Base-by-base conservation (phyloP, 129 eudicot species). In the Silybum marianum region DNA sequence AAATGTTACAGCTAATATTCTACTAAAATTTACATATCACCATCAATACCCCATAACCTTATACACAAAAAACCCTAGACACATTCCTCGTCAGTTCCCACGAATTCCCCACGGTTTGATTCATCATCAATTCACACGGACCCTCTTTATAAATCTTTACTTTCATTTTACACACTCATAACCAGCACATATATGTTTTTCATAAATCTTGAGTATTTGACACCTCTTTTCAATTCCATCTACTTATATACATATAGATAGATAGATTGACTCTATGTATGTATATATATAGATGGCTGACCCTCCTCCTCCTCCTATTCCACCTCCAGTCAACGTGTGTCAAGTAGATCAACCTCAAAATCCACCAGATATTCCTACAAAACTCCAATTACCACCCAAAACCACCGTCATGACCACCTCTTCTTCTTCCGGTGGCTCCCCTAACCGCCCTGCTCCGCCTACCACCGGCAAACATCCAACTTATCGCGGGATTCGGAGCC, bases 101-200 rank as follows among this genome's bases (percentile, higher is more conserved):
- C 90, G 95, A 90, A 71, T 82, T 88, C 84, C 89, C 92, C 95
- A 80, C 92, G 95, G 81, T 80, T 84, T 83, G 58, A 44, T 72
- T 69, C 48, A 28, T 51, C 12, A 69, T 65, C 62, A 62, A 77
- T 78, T 78, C 79, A 77, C 82, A 71, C 86, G 51, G 19, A 75
- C 69, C 69, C 34, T 68, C 73, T 7, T 54, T 76, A 82, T 70
- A 77, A 77, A 36, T 36, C 85, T 38, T 76, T 51, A 36, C 23
- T 34, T 34, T 22, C 28, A 34, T 34, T 23, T 44, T 62, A 71
- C 60, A 21, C 69, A 54, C 22, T 44, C 54, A 44, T 44, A 44
- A 13, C 54, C 54, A 44, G 54, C 54, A 51, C 63, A 28, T 4
- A 32, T 4, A 54, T 54, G 5, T 16, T 51, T 51, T 54, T 10